Evolutionary conservation across 129 eudicot species (phyloP).

Genomic region (Lactuca saligna): DNA sequence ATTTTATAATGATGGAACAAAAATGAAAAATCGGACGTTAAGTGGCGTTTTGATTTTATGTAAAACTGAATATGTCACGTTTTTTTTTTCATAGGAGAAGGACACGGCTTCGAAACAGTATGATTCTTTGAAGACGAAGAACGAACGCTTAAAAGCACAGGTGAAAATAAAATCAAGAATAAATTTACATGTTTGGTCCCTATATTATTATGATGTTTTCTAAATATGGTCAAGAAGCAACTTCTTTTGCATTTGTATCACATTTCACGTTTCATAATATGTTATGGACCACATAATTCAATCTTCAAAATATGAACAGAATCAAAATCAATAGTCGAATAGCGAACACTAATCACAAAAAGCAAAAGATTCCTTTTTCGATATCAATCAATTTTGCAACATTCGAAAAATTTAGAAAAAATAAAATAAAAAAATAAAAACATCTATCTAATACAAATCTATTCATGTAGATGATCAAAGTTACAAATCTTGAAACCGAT

Average conservation of each 20-base stretch:
- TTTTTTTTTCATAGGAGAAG: conserved; percentile 43
- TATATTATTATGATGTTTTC: too few species aligned
- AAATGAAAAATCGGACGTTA: too few species aligned
- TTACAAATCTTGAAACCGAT: conserved; percentile 25
- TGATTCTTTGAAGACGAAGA: conserved; percentile 46
- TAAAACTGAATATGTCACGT: background rate
- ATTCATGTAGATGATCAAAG: conserved; percentile 36
- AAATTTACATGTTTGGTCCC: background rate
- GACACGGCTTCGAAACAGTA: conserved; percentile 44
- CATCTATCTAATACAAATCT: background rate
- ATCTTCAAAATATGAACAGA: too few species aligned
- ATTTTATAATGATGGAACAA: too few species aligned
- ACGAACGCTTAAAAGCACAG: conserved; percentile 58
- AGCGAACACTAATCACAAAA: too few species aligned
- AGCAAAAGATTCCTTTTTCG: too few species aligned
- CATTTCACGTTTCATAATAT: too few species aligned
- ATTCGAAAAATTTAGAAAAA: background rate
- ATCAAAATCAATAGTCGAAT: too few species aligned
- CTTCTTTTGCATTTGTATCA: too few species aligned
- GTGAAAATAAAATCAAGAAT: conserved; percentile 19
- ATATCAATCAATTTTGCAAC: too few species aligned
- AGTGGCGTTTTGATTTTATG: background rate
- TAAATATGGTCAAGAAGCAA: too few species aligned
- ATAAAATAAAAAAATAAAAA: background rate
- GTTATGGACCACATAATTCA: too few species aligned